Evolutionary conservation across 306 rosid genomes (phyloP).

Genomic region (Ammopiptanthus mongolicus): DNA sequence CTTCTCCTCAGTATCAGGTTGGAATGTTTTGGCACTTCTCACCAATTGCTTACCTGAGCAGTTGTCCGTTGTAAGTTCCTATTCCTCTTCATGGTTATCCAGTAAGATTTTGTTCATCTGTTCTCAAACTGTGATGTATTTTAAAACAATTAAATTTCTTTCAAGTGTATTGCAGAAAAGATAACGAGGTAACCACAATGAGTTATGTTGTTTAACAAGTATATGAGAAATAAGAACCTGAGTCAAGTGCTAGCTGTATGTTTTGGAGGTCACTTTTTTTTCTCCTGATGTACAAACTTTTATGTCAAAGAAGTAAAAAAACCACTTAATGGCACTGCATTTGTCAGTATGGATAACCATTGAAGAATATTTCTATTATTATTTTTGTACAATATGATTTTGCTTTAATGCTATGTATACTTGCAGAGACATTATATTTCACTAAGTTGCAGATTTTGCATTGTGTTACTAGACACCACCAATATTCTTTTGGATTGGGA

Average conservation of each 20-base stretch:
- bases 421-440: neutral
- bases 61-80: conserved; percentile 31
- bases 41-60: conserved; percentile 39
- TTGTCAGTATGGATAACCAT: neutral
- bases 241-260: neutral
- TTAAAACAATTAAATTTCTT: neutral
- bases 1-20: conserved; percentile 38
- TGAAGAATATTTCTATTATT: neutral
- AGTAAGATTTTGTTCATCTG: neutral
- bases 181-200: neutral
- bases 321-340: no score
- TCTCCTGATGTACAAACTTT: no score
- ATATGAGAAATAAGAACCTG: neutral
- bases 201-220: neutral
- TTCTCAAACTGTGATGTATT: neutral
- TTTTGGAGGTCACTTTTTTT: neutral
- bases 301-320: neutral
- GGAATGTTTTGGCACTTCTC: conserved; percentile 38
- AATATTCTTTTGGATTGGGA: neutral
- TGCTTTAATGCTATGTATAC: neutral
- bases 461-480: no score
- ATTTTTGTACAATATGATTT: neutral
- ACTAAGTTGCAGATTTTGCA: neutral
- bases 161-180: neutral
- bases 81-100: no score